phyloP scores from a whole-genome alignment of 2,329 filamentous ascomycete species.

The Diplodia scrobiculata region DNA sequence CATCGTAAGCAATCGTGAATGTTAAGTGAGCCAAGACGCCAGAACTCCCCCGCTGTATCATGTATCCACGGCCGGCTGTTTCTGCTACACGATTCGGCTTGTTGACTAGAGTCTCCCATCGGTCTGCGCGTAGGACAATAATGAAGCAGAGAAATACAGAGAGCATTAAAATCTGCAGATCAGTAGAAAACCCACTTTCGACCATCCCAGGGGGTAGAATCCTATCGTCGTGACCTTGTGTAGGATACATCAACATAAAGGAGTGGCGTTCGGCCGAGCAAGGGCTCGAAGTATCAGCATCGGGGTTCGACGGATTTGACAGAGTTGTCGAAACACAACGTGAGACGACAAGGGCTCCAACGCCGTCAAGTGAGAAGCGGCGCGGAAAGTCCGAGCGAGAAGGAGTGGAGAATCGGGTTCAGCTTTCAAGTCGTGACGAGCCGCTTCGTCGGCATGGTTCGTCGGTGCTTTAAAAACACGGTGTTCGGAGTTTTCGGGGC shows the following conservation, averaged over 20 bases:
- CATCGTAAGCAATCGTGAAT: background rate
- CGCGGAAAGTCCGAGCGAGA: background rate
- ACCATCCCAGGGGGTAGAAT: background rate
- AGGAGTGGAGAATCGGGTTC: background rate
- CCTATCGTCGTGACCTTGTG: background rate
- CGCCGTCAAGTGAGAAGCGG: background rate
- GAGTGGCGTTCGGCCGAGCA: background rate
- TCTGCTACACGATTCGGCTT: background rate
- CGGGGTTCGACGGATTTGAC: no score
- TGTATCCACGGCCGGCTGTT: background rate
- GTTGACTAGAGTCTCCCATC: background rate
- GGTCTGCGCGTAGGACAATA: background rate
- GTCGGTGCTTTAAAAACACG: slow-evolving; percentile 1
- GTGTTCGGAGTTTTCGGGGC: background rate
- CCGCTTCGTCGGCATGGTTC: background rate
- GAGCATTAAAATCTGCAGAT: background rate
- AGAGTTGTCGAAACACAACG: background rate
- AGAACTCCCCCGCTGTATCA: slow-evolving; percentile 7
- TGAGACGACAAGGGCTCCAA: slow-evolving; percentile 6
- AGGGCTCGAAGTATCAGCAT: background rate
- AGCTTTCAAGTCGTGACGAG: background rate
- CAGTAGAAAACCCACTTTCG: background rate
- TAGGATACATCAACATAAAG: background rate
- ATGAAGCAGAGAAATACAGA: background rate
- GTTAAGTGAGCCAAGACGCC: background rate